Conservation (phyloP, 2,329 filamentous ascomycete genomes). For the Scedosporium dehoogii region DNA sequence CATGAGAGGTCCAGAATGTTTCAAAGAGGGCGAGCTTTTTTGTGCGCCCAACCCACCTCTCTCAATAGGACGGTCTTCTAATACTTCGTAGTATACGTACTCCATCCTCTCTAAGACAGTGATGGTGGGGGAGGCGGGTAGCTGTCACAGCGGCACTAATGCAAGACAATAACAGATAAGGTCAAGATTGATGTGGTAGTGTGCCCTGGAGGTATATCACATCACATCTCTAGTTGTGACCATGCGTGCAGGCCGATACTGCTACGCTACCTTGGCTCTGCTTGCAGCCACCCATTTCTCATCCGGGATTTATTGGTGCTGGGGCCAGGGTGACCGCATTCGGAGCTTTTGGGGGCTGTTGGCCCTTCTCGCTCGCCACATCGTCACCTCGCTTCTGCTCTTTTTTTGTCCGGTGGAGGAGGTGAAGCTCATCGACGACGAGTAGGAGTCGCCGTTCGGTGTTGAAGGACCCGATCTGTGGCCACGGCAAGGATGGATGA, state of each 20-base stretch:
- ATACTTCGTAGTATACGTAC: too few relatives aligned
- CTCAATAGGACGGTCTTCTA: too few relatives aligned
- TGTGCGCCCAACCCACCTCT: too few relatives aligned
- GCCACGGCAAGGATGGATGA: not conserved
- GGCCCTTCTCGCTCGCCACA: not conserved
- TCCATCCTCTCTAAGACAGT: too few relatives aligned
- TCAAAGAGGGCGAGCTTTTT: not conserved
- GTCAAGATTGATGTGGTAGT: not conserved
- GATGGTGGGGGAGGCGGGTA: not conserved
- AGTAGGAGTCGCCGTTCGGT: not conserved
- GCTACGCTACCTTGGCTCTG: not conserved
- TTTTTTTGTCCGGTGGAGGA: not conserved
- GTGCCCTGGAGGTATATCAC: not conserved
- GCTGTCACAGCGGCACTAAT: not conserved
- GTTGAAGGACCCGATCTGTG: not conserved
- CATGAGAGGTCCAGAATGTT: not conserved
- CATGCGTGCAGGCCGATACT: not conserved
- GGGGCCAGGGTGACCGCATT: not conserved
- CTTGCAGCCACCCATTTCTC: not conserved
- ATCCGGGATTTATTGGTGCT: not conserved
- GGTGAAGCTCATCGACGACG: not conserved
- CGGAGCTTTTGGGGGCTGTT: not conserved
- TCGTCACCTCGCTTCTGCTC: not conserved
- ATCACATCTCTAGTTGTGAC: slow-evolving; percentile 1
- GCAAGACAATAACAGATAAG: slow-evolving; percentile 1